Evolutionary conservation across 1,139 yeast genomes (phyloP), one percentile per base, ranked within the genome.

Genomic region (Geotrichum phurueaensis): DNA sequence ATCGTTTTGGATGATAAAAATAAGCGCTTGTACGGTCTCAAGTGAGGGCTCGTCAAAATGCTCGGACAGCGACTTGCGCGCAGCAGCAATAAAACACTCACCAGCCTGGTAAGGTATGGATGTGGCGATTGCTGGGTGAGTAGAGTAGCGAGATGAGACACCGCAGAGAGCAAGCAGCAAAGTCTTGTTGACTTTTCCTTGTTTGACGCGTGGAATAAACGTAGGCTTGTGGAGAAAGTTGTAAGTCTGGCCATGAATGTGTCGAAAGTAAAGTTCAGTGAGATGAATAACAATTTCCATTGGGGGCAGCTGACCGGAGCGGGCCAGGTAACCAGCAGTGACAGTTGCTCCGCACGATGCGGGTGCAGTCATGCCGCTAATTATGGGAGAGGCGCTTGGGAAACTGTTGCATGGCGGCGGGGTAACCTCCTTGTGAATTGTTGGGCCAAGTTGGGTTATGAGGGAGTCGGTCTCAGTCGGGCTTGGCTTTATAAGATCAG

Each of bases 21-120:
- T 69, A 54, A 73, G 60, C 0, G 77, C 76, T 61, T 74, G 77
- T 0, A 74, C 70, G n/a, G 74, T 73, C 58, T 74, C 76, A 13
- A 74, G 62, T 4, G 68, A 66, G 5, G 76, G 76, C 22, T 66
- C 67, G 56, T 72, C 75, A 56, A 74, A 71, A 60, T 74, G 74
- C n/a, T 65, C 62, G 39, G 71, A 65, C 15, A 75, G 63, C 3
- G 69, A 64, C 43, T 68, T 66, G 23, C 75, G 64, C 1, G 77
- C 76, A 33, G 64, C 66, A 20, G 61, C 63, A 23, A 72, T 65
- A 60, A 66, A 73, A n/a, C 63, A 64, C 56, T 73, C 76, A n/a
- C 77, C 77, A 1, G 73, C 71, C 18, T 64, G 66, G 53, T 69
- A 70, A 7, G 70, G 68, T 12, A 71, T 58, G n/a, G 57, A 53